phyloP scores from a whole-genome alignment of 2,329 filamentous ascomycete species.

The Pseudogymnoascus sp. region DNA sequence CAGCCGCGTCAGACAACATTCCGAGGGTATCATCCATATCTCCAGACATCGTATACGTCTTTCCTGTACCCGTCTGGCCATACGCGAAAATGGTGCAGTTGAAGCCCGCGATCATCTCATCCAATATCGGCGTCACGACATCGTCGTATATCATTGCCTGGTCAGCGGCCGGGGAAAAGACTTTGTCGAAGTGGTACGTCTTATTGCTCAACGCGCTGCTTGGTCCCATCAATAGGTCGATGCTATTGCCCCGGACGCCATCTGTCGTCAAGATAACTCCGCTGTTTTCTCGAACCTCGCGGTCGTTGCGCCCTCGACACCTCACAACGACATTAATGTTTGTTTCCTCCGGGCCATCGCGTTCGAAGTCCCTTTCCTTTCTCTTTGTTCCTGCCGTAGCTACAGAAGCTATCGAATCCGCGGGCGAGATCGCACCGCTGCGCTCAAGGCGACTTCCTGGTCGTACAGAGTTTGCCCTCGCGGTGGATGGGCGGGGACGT shows the following conservation, averaged over 20 bases:
- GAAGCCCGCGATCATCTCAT: conserved; percentile 92
- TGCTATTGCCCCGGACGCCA: conserved; percentile 74
- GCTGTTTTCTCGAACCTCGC: conserved; percentile 90
- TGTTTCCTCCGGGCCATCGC: conserved; percentile 67
- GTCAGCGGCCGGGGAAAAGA: conserved; percentile 91
- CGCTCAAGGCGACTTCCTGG: conserved; percentile 9
- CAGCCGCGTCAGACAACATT: conserved; percentile 81
- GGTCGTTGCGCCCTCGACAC: conserved; percentile 85
- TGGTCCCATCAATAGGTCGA: conserved; percentile 87
- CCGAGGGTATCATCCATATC: conserved; percentile 87
- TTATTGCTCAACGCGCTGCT: conserved; percentile 92
- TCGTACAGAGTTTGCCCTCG: conserved; percentile 40
- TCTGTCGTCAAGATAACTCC: conserved; percentile 84
- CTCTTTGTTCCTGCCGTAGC: conserved; percentile 59
- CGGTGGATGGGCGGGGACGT: conserved; percentile 45
- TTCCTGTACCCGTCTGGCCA: conserved; percentile 94
- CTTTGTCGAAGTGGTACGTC: conserved; percentile 92
- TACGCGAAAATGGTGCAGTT: conserved; percentile 99
- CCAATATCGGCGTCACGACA: conserved; percentile 84
- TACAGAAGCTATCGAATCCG: conserved; percentile 59
- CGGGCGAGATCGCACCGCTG: conserved; percentile 49
- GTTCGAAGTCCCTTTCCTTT: conserved; percentile 79
- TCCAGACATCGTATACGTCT: conserved; percentile 99
- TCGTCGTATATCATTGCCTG: conserved; percentile 93
- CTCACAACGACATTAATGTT: conserved; percentile 98